Evolutionary conservation across 2,329 filamentous ascomycete genomes (phyloP).

Genomic region (Rutstroemia sp.): DNA sequence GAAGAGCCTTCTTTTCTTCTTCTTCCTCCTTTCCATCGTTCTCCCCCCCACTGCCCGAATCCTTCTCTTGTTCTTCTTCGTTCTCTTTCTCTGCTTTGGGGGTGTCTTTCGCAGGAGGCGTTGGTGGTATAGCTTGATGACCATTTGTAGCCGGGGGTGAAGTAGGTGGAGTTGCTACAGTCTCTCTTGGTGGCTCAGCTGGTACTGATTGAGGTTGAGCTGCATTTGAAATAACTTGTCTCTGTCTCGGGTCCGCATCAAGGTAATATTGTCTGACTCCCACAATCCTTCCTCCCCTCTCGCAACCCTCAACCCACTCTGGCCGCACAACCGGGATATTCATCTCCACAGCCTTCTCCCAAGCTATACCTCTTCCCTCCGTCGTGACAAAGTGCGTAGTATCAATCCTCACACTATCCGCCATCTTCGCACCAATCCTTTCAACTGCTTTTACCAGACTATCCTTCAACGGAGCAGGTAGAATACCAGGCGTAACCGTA

Average conservation of each 20-base stretch:
- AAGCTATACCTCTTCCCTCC: slow-evolving; percentile 78
- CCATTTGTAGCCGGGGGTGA: slow-evolving; percentile 18
- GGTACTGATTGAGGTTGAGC: slow-evolving; percentile 12
- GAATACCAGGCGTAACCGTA: slow-evolving; percentile 83
- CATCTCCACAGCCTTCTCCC: slow-evolving; percentile 96
- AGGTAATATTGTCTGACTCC: slow-evolving; percentile 95
- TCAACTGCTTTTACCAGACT: slow-evolving; percentile 69
- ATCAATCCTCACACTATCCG: slow-evolving; percentile 86
- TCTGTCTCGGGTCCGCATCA: slow-evolving; percentile 57
- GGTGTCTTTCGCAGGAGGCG: slow-evolving; percentile 26
- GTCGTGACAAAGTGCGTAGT: slow-evolving; percentile 98
- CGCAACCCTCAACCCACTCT: slow-evolving; percentile 97
- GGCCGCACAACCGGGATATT: slow-evolving; percentile 96
- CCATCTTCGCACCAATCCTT: slow-evolving; percentile 85
- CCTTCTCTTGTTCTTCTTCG: slow-evolving; percentile 21
- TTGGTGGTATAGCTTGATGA: slow-evolving; percentile 21
- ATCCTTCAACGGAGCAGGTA: slow-evolving; percentile 67
- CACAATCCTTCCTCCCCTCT: slow-evolving; percentile 84
- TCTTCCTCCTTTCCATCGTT: slow-evolving; percentile 24
- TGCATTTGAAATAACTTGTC: slow-evolving; percentile 22
- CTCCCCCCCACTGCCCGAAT: slow-evolving; percentile 12
- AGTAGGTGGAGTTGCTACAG: slow-evolving; percentile 13
- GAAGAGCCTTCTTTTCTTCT: slow-evolving; percentile 28
- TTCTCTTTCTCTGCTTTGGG: slow-evolving; percentile 20
- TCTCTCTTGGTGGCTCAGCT: slow-evolving; percentile 17